A percentile compares a stretch with the other conserved stretches of the same genome.
phyloP scores from a whole-genome alignment of 345 rosid genomes.

The Eucalyptus lansdowneana region DNA sequence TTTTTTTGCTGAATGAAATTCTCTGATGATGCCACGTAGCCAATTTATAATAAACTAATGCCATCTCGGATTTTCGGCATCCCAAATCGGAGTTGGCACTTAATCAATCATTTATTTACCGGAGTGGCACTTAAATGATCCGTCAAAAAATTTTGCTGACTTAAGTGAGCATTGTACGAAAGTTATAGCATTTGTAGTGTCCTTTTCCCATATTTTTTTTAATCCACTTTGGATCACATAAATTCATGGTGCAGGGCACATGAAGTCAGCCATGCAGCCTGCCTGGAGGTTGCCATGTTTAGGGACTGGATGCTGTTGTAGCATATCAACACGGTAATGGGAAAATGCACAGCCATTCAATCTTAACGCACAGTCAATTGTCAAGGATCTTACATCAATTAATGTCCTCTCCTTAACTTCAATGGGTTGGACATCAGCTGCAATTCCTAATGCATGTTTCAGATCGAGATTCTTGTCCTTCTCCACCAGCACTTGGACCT shows the following conservation, averaged over 20 bases:
- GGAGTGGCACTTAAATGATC: neutral
- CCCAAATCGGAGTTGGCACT: neutral
- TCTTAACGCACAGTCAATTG: neutral
- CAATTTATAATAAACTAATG: neutral
- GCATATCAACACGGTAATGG: neutral
- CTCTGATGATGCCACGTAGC: neutral
- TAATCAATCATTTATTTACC: neutral
- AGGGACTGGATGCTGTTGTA: neutral
- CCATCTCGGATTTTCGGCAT: neutral
- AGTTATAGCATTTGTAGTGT: neutral
- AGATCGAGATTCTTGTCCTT: slow-evolving; percentile 56
- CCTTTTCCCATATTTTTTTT: neutral
- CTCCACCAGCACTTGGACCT: slow-evolving; percentile 91
- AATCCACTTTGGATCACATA: neutral
- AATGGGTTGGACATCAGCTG: slow-evolving; percentile 72
- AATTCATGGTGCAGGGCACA: neutral
- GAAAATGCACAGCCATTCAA: neutral
- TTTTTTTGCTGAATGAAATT: neutral
- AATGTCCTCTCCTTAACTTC: slow-evolving; percentile 39
- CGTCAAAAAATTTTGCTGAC: neutral
- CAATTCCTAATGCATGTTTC: slow-evolving; percentile 45
- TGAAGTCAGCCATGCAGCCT: neutral
- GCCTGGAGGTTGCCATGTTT: neutral
- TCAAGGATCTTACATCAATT: slow-evolving; percentile 49
- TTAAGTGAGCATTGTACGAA: neutral